phyloP scores from a whole-genome alignment of 306 rosid genomes.

The Vicia faba region DNA sequence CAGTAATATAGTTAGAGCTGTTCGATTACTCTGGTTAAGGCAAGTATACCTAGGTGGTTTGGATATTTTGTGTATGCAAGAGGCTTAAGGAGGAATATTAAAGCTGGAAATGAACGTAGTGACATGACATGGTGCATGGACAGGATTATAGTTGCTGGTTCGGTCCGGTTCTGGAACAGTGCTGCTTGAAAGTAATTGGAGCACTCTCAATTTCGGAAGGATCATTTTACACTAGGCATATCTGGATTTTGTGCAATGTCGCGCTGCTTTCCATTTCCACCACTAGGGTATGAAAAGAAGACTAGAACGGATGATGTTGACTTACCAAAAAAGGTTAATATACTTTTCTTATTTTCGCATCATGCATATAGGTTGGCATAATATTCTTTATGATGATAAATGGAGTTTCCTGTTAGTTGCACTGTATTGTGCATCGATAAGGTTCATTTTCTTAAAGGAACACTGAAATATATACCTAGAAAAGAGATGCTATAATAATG shows the following conservation, averaged over 20 bases:
- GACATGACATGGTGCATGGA: no score
- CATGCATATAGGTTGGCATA: conserved; percentile 33
- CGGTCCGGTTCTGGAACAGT: conserved; percentile 67
- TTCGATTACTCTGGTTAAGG: conserved; percentile 35
- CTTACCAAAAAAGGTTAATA: conserved; percentile 69
- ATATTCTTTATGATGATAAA: conserved; percentile 4
- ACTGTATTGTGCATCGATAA: background rate
- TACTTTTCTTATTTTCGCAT: conserved; percentile 36
- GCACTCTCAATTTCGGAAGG: conserved; percentile 54
- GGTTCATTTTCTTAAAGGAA: conserved; percentile 13
- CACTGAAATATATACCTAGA: background rate
- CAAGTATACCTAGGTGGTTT: conserved; percentile 43
- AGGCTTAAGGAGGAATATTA: conserved; percentile 60
- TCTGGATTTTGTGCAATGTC: conserved; percentile 64
- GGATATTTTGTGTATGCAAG: conserved; percentile 45
- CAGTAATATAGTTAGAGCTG: conserved; percentile 33
- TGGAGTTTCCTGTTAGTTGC: conserved; percentile 22
- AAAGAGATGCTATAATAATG: conserved; percentile 14
- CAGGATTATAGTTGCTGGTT: conserved; percentile 80
- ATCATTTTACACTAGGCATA: conserved; percentile 40
- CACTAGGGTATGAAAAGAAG: conserved; percentile 91
- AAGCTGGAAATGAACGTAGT: conserved; percentile 79
- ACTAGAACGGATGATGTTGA: conserved; percentile 63
- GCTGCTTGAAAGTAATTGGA: conserved; percentile 54
- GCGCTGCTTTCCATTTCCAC: no score